A percentile compares a stretch with the other conserved stretches of the same genome.
Evolutionary conservation across 768 basidiomycete species (phyloP).

Genomic region (Guyanaporus albipodus): DNA sequence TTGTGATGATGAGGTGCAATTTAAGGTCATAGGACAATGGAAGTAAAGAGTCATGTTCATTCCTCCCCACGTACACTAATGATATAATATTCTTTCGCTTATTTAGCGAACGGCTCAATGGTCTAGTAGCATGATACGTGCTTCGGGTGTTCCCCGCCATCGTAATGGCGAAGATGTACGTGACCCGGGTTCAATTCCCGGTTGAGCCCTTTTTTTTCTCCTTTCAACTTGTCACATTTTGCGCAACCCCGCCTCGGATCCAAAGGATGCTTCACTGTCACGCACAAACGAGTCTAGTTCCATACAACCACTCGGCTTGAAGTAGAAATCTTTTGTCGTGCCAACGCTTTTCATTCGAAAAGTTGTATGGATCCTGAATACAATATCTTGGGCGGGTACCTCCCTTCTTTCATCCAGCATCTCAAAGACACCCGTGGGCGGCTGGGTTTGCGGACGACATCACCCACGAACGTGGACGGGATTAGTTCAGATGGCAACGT

Average conservation of each 20-base stretch:
- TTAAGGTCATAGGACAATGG: no score
- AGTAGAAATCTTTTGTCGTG: background rate
- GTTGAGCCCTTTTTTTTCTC: conserved; percentile 20
- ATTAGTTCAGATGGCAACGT: background rate
- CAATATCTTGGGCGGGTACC: conserved; percentile 19
- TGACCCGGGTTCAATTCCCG: conserved; percentile 37
- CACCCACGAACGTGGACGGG: background rate
- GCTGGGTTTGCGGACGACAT: conserved; percentile 7
- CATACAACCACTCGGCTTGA: conserved; percentile 2
- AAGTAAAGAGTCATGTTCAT: no score
- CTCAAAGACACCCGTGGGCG: conserved; percentile 24
- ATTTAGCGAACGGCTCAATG: conserved; percentile 24
- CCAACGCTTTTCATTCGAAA: background rate
- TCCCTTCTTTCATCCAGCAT: conserved; percentile 26
- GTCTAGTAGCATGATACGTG: conserved; percentile 36
- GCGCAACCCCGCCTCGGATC: background rate
- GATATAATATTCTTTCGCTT: no score
- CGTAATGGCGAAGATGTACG: conserved; percentile 30
- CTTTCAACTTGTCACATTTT: background rate
- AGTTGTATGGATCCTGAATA: conserved; percentile 12
- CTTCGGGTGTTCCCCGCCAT: conserved; percentile 26
- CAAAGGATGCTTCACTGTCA: conserved; percentile 16
- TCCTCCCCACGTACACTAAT: no score
- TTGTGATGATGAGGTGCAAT: no score
- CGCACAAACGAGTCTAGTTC: background rate